phyloP scores from a whole-genome alignment of 805 yeast genomes.

The Teunomyces cretensis region DNA sequence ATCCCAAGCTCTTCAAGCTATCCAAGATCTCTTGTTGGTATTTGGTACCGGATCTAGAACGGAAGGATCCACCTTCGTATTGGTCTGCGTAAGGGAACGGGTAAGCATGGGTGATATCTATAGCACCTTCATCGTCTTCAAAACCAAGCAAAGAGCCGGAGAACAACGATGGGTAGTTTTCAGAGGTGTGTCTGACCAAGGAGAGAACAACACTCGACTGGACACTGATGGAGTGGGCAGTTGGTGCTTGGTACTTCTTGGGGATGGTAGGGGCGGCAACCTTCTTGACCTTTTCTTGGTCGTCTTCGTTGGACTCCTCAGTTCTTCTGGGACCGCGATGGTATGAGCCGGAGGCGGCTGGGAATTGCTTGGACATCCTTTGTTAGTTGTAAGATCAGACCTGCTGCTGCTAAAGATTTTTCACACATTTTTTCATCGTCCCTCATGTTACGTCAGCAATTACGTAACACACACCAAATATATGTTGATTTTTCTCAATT shows the following conservation, averaged over 20 bases:
- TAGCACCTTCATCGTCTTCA: conserved; percentile 53
- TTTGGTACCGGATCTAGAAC: conserved; percentile 58
- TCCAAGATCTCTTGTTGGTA: conserved; percentile 69
- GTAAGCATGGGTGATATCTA: conserved; percentile 59
- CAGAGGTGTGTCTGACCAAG: conserved; percentile 66
- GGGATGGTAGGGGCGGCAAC: conserved; percentile 2
- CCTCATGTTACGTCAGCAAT: not conserved
- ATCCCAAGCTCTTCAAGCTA: conserved; percentile 58
- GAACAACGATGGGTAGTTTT: conserved; percentile 57
- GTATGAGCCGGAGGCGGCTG: not conserved
- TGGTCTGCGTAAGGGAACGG: conserved; percentile 70
- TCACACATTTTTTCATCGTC: conserved; percentile 5
- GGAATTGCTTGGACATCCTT: conserved; percentile 3
- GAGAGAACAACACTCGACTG: conserved; percentile 57
- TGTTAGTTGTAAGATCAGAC: not conserved
- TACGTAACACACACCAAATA: no score
- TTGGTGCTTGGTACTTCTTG: conserved; percentile 32
- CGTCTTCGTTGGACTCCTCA: conserved; percentile 1
- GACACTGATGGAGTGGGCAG: conserved; percentile 41
- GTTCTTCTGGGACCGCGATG: conserved; percentile 3
- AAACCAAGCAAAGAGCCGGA: conserved; percentile 77
- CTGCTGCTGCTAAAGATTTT: not conserved
- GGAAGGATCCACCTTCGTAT: conserved; percentile 59
- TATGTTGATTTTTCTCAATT: not conserved
- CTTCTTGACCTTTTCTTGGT: conserved; percentile 2